Percentiles rank a stretch among this genome's conserved stretches.
Conservation (phyloP, 2,329 filamentous ascomycete genomes). For the Graphiopsis chlorocephala region DNA sequence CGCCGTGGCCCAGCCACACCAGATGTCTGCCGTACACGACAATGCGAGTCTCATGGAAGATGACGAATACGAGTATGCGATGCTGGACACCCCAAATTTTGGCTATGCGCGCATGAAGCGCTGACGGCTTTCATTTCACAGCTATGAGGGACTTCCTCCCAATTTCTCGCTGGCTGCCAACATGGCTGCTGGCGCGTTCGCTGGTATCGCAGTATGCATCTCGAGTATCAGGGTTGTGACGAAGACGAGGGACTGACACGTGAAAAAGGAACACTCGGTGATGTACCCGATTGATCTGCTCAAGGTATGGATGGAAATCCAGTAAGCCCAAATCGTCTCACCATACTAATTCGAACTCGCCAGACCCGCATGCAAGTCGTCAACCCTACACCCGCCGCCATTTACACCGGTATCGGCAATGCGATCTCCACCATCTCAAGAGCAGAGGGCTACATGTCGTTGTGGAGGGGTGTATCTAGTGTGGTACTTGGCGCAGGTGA, state of each 20-base stretch:
- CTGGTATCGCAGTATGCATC: constrained; percentile 81
- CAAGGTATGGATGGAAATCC: constrained; percentile 64
- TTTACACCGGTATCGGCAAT: constrained; percentile 87
- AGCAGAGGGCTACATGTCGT: constrained; percentile 81
- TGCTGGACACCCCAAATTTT: neutral
- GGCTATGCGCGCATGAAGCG: neutral
- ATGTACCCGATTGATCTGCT: constrained; percentile 99
- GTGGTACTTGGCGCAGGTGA: constrained; percentile 90
- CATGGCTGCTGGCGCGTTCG: constrained; percentile 94
- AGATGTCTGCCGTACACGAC: constrained; percentile 32
- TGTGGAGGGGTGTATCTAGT: constrained; percentile 96
- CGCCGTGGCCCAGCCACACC: constrained; percentile 21
- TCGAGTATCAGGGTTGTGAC: neutral
- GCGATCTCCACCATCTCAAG: constrained; percentile 89
- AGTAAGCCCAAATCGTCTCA: neutral
- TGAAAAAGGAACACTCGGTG: constrained; percentile 82
- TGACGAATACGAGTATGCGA: constrained; percentile 38
- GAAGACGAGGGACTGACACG: constrained; percentile 17
- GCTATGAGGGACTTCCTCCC: constrained; percentile 89
- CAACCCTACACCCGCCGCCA: constrained; percentile 73
- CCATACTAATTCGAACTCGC: neutral
- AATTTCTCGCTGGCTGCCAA: constrained; percentile 94
- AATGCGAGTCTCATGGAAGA: constrained; percentile 29
- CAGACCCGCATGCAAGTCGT: constrained; percentile 98
- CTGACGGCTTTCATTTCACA: constrained; percentile 34